Evolutionary conservation across 1,139 yeast genomes (phyloP), one percentile per base, ranked within the genome.

Genomic region (Trichomonascaceae sp.): DNA sequence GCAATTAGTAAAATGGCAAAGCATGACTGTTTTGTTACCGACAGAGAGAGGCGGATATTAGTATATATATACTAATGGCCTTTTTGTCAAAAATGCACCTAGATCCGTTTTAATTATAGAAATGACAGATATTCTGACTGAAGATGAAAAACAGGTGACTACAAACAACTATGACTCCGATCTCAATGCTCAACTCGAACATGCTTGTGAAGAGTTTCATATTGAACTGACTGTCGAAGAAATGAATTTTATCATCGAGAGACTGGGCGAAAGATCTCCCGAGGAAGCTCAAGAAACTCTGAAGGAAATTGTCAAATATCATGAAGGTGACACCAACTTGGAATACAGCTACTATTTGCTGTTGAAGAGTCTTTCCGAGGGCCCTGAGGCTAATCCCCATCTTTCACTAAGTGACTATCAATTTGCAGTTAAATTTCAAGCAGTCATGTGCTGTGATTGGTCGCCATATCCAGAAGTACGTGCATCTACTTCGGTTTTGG

Each of bases 391-490:
- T 6, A 50, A 46, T 36, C 56, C 54, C n/a, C 52, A 53, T 15
- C 13, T 52, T 7, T 46, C 55, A 12, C 55, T 55, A 3, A 61
- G 57, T n/a, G 63, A 58, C 8, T 63, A 75, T 78, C 64, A 63
- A 20, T 66, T 72, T 20, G 70, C 69, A 56, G 58, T 63, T 22
- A 68, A 63, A 52, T 61, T 71, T 38, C 75, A 74, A 56, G 76
- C 78, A 8, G 68, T 67, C 49, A 59, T 77, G 46, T 67, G 76
- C 54, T 70, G 73, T 47, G 75, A 71, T 63, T 70, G 77, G 68
- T 77, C 81, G 1, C 80, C 81, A 5, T 78, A 78, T 57, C 76
- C 79, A 1, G 80, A 77, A 60, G 80, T 78, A 17, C 67, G 81
- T 54, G 67, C 81, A 5, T 75, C 77, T n/a, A 68, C 76, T 49